These are phyloP conservation scores for Mycena galericulata DNA, from an alignment of 768 basidiomycete genomes.

Conservation along the genomic window DNA sequence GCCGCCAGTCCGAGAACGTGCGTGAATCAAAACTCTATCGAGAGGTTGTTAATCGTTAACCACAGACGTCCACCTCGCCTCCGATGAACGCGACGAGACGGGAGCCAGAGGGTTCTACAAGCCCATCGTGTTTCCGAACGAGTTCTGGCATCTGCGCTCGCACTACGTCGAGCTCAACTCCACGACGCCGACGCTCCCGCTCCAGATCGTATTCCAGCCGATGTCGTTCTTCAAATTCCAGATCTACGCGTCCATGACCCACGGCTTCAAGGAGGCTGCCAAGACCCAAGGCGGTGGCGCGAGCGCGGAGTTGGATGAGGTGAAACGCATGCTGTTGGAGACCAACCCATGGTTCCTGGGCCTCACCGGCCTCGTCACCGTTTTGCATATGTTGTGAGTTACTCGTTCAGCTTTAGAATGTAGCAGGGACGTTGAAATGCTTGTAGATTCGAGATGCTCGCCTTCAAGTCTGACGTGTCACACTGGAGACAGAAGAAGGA, in stretches of 20 bases:
- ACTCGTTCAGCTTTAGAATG: slow-evolving; percentile 13
- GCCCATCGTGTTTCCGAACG: slow-evolving; percentile 92
- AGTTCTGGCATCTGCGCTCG: slow-evolving; percentile 92
- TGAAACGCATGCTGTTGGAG: slow-evolving; percentile 94
- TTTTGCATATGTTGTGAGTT: slow-evolving; percentile 88
- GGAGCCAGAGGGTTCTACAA: slow-evolving; percentile 81
- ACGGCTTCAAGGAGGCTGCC: slow-evolving; percentile 89
- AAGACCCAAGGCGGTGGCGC: slow-evolving; percentile 74
- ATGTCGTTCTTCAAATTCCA: slow-evolving; percentile 92
- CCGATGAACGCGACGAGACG: slow-evolving; percentile 69
- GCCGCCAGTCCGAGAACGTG: slow-evolving; percentile 71
- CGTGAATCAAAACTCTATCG: slow-evolving; percentile 43
- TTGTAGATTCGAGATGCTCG: slow-evolving; percentile 90
- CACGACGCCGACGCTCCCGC: slow-evolving; percentile 82
- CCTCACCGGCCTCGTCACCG: slow-evolving; percentile 85
- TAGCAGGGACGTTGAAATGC: slow-evolving; percentile 4
- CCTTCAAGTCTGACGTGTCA: slow-evolving; percentile 94
- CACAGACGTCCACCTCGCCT: slow-evolving; percentile 74
- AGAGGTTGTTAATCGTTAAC: slow-evolving; percentile 21
- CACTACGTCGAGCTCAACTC: slow-evolving; percentile 88
- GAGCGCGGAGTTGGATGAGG: slow-evolving; percentile 87
- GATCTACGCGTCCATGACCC: slow-evolving; percentile 85
- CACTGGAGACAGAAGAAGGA: slow-evolving; percentile 97
- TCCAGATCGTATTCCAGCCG: slow-evolving; percentile 87
- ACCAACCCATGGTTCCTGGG: slow-evolving; percentile 91